phyloP scores from a whole-genome alignment of 495 filamentous ascomycete species.

The Jackrogersella multiformis region DNA sequence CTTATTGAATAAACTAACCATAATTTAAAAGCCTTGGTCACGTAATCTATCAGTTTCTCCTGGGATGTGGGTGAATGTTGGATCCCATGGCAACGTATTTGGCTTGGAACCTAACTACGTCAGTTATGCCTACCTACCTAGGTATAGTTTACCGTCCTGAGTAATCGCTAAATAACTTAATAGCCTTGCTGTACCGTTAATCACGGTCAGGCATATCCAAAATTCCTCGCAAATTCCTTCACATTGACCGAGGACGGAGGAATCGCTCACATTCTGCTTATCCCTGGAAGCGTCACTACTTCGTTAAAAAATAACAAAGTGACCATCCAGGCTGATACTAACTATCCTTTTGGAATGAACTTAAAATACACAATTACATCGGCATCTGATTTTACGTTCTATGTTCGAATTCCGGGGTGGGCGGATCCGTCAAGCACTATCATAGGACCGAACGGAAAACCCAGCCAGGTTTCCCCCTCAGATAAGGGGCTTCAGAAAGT shows the following conservation, averaged over 20 bases:
- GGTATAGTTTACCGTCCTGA: neutral
- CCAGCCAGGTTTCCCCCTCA: slow-evolving; percentile 29
- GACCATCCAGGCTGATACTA: slow-evolving; percentile 48
- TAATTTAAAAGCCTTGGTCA: slow-evolving; percentile 47
- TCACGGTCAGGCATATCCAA: slow-evolving; percentile 67
- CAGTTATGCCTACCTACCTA: slow-evolving; percentile 27
- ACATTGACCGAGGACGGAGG: slow-evolving; percentile 47
- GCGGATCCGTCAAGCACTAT: slow-evolving; percentile 45
- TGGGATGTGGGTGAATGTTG: slow-evolving; percentile 62
- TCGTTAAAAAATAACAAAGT: slow-evolving; percentile 42
- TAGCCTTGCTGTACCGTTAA: slow-evolving; percentile 71
- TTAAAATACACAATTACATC: slow-evolving; percentile 60
- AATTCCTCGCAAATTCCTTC: slow-evolving; percentile 58
- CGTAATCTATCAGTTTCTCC: slow-evolving; percentile 51
- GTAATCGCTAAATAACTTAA: slow-evolving; percentile 18
- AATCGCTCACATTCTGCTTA: slow-evolving; percentile 56
- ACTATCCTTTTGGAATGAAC: slow-evolving; percentile 62
- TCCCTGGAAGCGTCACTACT: slow-evolving; percentile 48
- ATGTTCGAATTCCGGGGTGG: slow-evolving; percentile 63
- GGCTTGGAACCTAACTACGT: slow-evolving; percentile 54
- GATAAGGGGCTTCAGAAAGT: slow-evolving; percentile 52
- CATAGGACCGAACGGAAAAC: slow-evolving; percentile 10
- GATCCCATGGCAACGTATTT: slow-evolving; percentile 54
- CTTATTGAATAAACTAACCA: neutral
- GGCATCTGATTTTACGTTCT: slow-evolving; percentile 56